Base-by-base conservation (phyloP, 2,329 filamentous ascomycete species). In the Aspergillus novoparasiticus region DNA sequence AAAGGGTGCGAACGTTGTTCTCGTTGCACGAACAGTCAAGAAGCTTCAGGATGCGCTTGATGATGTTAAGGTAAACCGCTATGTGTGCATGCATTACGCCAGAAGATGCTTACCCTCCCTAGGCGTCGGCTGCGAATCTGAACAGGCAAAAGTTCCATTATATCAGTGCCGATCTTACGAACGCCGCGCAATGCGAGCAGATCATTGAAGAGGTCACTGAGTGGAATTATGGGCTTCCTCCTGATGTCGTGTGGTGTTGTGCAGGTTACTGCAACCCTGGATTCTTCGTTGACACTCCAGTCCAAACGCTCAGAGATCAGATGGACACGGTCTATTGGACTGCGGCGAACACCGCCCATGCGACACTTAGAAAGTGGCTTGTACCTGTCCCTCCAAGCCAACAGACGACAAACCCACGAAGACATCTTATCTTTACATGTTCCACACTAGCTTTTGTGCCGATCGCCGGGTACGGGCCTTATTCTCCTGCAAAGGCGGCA, bases 321-420 rank as follows among this genome's bases (percentile, higher is more conserved):
- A 97, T 97, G 92, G 92, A 97, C 73, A 86, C 94, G 69, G 94
- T 97, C 80, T 98, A 92, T 81, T 97, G 90, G 85, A 91, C 92
- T 56, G 88, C 89, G 34, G 90, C 90, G 46, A 95, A 96, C 76
- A 91, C 96, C 80, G 90, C 93, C 43, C 93, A 96, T 75, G 89
- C 92, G 23, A 87, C 90, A 21, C 81, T 97, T 65, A 86, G 85
- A 58, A 84, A 86, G 64, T 97, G 94, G 94, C 86, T 93, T 51
- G 78, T 76, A 16, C 74, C 80, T 8, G 61, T 75, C 54, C 41
- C 67, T 11, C 70, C 72, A 1, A 73, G 72, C 54, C 68, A 63
- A 56, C 76, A 75, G 65, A 68, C 69, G 68, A 68, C 77, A 66
- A 66, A 76, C 69, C 70, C 74, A 36, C 73, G 72, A 19, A 87